These are phyloP conservation scores for Acidiella bohemica DNA, from an alignment of 495 filamentous ascomycete species.

Conservation along the genomic window DNA sequence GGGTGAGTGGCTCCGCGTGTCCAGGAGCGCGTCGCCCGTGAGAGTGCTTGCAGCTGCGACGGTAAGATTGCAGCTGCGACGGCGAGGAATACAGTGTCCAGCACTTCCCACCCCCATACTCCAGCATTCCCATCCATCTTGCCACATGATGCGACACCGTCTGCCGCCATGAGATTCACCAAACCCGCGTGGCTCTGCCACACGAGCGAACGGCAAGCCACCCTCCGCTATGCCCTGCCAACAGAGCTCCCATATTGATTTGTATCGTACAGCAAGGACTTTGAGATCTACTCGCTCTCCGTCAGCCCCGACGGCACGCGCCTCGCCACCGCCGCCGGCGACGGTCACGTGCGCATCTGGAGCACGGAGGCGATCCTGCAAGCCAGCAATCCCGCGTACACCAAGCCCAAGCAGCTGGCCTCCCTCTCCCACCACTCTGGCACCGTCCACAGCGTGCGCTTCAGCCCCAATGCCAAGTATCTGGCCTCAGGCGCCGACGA, in stretches of 20 bases:
- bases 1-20: too few relatives aligned
- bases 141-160: too few relatives aligned
- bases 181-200: background rate
- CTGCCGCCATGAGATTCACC: background rate
- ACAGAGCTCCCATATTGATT: background rate
- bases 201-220: background rate
- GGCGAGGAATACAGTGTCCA: too few relatives aligned
- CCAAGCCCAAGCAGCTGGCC: conserved; percentile 82
- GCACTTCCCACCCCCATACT: too few relatives aligned
- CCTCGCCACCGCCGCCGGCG: conserved; percentile 87
- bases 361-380: conserved; percentile 86
- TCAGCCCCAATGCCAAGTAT: conserved; percentile 85
- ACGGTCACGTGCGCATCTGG: conserved; percentile 96
- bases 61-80: too few relatives aligned
- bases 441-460: conserved; percentile 91
- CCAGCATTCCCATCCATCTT: background rate
- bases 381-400: conserved; percentile 49
- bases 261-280: conserved; percentile 66
- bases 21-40: too few relatives aligned
- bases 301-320: conserved; percentile 85
- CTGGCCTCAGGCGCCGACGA: conserved; percentile 95
- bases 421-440: conserved; percentile 97
- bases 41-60: too few relatives aligned
- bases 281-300: conserved; percentile 95
- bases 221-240: too few relatives aligned